Conservation (phyloP, 257 asterid genomes). For the Leptodermis oblonga region DNA sequence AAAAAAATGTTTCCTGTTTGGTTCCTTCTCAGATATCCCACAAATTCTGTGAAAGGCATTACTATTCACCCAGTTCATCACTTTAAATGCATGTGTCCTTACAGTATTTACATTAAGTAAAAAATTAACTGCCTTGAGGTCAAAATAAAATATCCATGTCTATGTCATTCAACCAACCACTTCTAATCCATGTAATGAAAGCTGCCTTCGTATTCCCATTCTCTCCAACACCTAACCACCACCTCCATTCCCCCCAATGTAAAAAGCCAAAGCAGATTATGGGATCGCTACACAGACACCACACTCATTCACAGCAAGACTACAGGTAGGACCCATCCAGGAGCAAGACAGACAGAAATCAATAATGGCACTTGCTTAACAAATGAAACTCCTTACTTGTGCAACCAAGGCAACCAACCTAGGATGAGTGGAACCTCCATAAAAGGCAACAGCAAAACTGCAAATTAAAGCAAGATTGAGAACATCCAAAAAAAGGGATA, state of each 20-base stretch:
- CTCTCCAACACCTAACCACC: neutral
- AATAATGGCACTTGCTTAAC: constrained; percentile 9
- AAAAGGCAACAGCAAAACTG: constrained; percentile 92
- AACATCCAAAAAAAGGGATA: neutral
- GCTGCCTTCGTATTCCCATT: neutral
- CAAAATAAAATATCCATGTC: neutral
- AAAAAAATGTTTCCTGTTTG: neutral
- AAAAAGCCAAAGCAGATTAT: neutral
- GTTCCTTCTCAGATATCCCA: neutral
- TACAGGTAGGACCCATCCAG: neutral
- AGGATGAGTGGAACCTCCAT: constrained; percentile 69
- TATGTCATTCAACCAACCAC: neutral
- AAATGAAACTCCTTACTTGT: constrained; percentile 52
- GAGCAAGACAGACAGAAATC: neutral
- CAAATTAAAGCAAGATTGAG: constrained; percentile 18
- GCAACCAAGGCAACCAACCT: constrained; percentile 94
- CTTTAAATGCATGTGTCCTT: neutral
- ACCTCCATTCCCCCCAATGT: neutral
- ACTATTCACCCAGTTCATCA: neutral
- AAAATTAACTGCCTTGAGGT: neutral
- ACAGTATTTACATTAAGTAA: neutral
- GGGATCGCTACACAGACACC: neutral
- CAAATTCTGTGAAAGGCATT: neutral
- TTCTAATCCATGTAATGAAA: neutral
- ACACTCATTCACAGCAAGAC: neutral